Evolutionary conservation across 192 early-diverging fungal genomes (phyloP), one percentile per base, ranked within the genome.

Genomic region (Dispira parvispora): DNA sequence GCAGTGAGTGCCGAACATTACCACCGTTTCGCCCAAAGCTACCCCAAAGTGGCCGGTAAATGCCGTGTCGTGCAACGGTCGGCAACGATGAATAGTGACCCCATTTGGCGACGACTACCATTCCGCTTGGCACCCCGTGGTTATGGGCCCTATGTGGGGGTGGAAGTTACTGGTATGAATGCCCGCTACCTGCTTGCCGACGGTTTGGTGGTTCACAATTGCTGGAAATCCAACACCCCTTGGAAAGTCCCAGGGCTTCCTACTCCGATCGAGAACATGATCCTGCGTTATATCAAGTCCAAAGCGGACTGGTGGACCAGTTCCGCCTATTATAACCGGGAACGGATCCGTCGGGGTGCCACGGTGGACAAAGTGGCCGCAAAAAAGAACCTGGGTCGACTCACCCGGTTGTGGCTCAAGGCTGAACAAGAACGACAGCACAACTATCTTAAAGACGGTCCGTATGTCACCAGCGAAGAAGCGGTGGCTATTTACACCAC

Each of bases 251-350:
- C 93, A 52, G 94, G 94, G 45, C 82, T 99, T 79, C 94, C 96
- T n/a, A 86, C 82, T 42, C 88, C 96, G 6, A 88, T 99, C 63
- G 94, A 97, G 69, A 97, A 96, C 78, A 96, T 99, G 91, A 95
- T 99, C 69, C 72, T 97, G 67, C 86, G 94, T 46, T 99, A 99
- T 75, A 93, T 99, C 63, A 97, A 97, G 75, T 85, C 91, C 60
- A 99, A 99, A 77, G 93, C 96, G n/a, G 96, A 99, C 76, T 99
- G 96, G 96, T 99, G 96, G 96, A 97, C 92, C 1, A 89, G 87
- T 25, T 92, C 95, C 25, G 84, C 94, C 13, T 93, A 99, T 78
- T 99, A 96, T 74, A 99, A 96, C 77, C 88, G 96, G 65, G 96
- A 97, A 73, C 91, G 96, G 74, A 95, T 99, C 66, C 86, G 91